These are phyloP conservation scores for Geotrichum siamense DNA, from an alignment of 1,139 yeast species.

Conservation along the genomic window DNA sequence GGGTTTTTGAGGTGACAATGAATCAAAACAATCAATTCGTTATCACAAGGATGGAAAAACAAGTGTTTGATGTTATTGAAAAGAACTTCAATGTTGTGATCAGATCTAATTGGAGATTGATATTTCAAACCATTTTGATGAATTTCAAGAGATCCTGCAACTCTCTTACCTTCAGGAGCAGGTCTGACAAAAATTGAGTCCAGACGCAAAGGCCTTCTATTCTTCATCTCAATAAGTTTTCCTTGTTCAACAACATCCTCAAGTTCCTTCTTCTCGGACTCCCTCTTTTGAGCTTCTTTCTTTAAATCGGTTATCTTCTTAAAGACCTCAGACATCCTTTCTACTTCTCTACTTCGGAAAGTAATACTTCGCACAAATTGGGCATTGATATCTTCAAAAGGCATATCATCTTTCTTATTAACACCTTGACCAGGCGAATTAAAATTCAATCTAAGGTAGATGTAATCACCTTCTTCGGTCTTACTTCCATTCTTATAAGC, in stretches of 20 bases:
- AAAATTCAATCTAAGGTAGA: slow-evolving; percentile 83
- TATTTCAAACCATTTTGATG: slow-evolving; percentile 96
- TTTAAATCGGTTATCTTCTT: slow-evolving; percentile 88
- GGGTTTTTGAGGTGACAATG: slow-evolving; percentile 92
- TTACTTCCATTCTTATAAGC: slow-evolving; percentile 91
- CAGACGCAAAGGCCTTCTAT: slow-evolving; percentile 74
- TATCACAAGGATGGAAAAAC: slow-evolving; percentile 93
- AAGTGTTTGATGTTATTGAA: slow-evolving; percentile 88
- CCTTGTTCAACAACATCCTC: slow-evolving; percentile 96
- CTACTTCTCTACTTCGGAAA: slow-evolving; percentile 82
- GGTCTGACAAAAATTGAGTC: slow-evolving; percentile 92
- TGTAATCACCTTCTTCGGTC: slow-evolving; percentile 93
- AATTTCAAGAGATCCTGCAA: slow-evolving; percentile 83
- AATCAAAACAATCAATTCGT: slow-evolving; percentile 84
- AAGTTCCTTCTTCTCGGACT: slow-evolving; percentile 81
- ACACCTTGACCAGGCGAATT: slow-evolving; percentile 83
- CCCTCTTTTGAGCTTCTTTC: slow-evolving; percentile 85
- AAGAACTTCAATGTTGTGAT: slow-evolving; percentile 79
- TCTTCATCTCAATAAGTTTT: slow-evolving; percentile 68
- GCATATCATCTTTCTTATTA: slow-evolving; percentile 66
- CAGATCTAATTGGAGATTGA: slow-evolving; percentile 73
- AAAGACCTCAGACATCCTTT: slow-evolving; percentile 84
- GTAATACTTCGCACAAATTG: slow-evolving; percentile 85
- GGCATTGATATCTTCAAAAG: slow-evolving; percentile 72
- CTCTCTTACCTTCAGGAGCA: slow-evolving; percentile 91